Evolutionary conservation across 2,329 filamentous ascomycete genomes (phyloP).

Genomic region (Raffaelea albimanens): DNA sequence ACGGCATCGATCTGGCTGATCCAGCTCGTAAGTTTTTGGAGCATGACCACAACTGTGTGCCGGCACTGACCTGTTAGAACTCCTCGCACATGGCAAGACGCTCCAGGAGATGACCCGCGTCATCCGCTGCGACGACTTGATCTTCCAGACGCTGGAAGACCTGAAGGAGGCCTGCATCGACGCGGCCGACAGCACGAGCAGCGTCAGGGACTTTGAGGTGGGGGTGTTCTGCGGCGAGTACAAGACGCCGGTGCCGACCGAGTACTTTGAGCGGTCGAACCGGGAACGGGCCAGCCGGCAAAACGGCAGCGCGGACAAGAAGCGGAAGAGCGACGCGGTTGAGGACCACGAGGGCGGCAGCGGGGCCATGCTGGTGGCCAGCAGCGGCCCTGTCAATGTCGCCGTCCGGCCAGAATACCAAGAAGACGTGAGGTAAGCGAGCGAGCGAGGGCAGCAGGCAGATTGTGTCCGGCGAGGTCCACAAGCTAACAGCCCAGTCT

Average conservation of each 20-base stretch:
- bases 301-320: constrained; percentile 46
- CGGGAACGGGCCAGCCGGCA: constrained; percentile 28
- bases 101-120: constrained; percentile 30
- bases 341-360: neutral
- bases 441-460: too few relatives aligned
- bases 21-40: constrained; percentile 8
- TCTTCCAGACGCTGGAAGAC: constrained; percentile 54
- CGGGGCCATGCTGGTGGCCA: constrained; percentile 14
- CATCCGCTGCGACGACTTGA: constrained; percentile 44
- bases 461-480: too few relatives aligned
- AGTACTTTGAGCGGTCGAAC: constrained; percentile 76
- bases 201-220: constrained; percentile 60
- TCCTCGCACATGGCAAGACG: constrained; percentile 20
- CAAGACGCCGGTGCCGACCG: constrained; percentile 66
- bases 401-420: constrained; percentile 2
- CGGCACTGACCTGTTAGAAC: constrained; percentile 6
- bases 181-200: constrained; percentile 43
- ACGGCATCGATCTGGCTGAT: constrained; percentile 39
- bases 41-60: neutral
- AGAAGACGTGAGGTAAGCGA: constrained; percentile 10
- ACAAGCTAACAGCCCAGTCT: constrained; percentile 1
- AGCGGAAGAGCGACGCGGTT: constrained; percentile 17
- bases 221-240: constrained; percentile 89
- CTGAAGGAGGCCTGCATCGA: constrained; percentile 72
- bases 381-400: constrained; percentile 46